A percentile compares a stretch with the other conserved stretches of the same genome.
Conservation (phyloP, 129 eudicot species). For the Ambrosia trifida region DNA sequence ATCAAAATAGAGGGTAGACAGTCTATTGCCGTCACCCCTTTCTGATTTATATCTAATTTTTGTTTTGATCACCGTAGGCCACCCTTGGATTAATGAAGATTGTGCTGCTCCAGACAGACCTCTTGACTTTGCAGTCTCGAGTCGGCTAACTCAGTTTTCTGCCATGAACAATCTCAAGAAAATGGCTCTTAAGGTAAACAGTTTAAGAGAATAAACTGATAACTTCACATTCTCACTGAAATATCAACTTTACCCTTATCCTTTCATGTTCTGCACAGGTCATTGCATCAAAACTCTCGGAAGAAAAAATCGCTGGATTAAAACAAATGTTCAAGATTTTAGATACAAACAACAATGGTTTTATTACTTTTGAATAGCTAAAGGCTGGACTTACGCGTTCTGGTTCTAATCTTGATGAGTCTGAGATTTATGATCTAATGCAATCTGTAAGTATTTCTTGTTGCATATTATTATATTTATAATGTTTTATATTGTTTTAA, state of each 20-base stretch:
- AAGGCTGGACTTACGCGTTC: constrained; percentile 39
- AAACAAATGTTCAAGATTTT: constrained; percentile 44
- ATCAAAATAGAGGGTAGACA: too few species aligned
- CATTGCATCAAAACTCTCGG: constrained; percentile 37
- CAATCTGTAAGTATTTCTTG: constrained; percentile 33
- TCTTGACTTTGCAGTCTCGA: constrained; percentile 77
- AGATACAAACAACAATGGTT: constrained; percentile 46
- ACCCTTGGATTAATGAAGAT: constrained; percentile 76
- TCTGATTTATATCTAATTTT: constrained; percentile 5
- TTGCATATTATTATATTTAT: neutral
- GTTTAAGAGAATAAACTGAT: neutral
- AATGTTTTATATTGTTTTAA: constrained; percentile 8
- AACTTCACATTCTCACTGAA: neutral
- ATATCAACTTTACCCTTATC: constrained; percentile 27
- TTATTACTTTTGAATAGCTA: constrained; percentile 42
- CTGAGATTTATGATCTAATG: constrained; percentile 41
- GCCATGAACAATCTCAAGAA: constrained; percentile 86
- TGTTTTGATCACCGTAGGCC: constrained; percentile 43
- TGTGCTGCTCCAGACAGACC: constrained; percentile 89
- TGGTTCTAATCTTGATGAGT: constrained; percentile 37
- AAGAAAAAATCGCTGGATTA: constrained; percentile 42
- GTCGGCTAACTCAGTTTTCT: constrained; percentile 70
- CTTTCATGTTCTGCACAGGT: constrained; percentile 29
- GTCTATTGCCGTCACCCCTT: too few species aligned
- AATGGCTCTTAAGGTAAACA: constrained; percentile 84